Base-by-base conservation (phyloP, 2,329 filamentous ascomycete genomes). In the Chrysoporthe austroafricana region DNA sequence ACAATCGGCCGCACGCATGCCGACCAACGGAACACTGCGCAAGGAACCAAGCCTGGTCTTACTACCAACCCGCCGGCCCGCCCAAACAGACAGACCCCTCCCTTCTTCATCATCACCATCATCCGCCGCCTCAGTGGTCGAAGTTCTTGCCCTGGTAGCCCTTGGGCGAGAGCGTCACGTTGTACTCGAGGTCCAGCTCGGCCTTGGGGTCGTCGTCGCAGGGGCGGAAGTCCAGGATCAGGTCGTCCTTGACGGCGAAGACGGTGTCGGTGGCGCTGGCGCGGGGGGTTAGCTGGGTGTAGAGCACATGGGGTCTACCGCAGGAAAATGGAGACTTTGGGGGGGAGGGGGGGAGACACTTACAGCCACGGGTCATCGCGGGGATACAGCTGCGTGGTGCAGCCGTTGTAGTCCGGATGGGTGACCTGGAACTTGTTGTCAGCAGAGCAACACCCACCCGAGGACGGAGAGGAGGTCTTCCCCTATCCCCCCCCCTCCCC, bases 351-450 rank as follows among this genome's bases (percentile, higher is more conserved):
- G 7, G 18, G 5, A n/a, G 16, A 39, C 4, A 39, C 54, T 36
- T n/a, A 57, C 13, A 90, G 80, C 71, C 89, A 88, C 64, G 83
- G 80, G 77, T 86, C 84, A 67, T 82, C 79, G 62, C 83, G 79
- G 73, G 90, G 87, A 73, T 90, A 91, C 68, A 91, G 88, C 74
- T 91, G 89, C 0, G 89, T 90, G 0, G 87, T 88, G 62, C 90
- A 32, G 83, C 86, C 76, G 72, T 87, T 88, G 80, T 89, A 89
- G 44, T 83, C 84, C 2, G 82, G 82, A 52, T 80, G 79, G 5
- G 82, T 81, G 68, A 73, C 59, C 67, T 69, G 34, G 18, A 39
- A 46, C 72, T 52, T n/a, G 71, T 73, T 70, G 74, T 72, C 67
- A 74, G 73, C 52, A 70, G 5, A 14, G 6, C 13, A n/a, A 36